phyloP scores from a whole-genome alignment of 176 grass and related monocot species.

The Paspalum vaginatum region DNA sequence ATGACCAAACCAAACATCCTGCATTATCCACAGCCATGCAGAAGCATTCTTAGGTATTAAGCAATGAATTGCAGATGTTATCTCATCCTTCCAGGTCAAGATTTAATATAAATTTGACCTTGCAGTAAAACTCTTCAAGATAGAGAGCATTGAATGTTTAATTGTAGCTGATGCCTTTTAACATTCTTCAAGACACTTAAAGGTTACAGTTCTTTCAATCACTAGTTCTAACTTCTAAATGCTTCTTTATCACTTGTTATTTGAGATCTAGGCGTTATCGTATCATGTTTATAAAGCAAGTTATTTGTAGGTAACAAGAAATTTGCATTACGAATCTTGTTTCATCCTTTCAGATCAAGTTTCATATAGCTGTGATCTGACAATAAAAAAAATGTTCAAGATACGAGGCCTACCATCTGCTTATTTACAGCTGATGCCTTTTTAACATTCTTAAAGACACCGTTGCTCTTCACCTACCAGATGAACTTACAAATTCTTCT shows the following conservation, averaged over 20 bases:
- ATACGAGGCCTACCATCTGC: slow-evolving; percentile 13
- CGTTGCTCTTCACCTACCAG: background rate
- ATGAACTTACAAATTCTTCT: background rate
- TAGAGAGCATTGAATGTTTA: slow-evolving; percentile 12
- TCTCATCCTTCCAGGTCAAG: slow-evolving; percentile 25
- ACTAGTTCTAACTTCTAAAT: slow-evolving; percentile 15
- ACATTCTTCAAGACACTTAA: slow-evolving; percentile 13
- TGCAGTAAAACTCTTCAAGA: background rate
- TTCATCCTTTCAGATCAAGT: slow-evolving; percentile 33
- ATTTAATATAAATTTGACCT: slow-evolving; percentile 19
- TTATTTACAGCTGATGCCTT: slow-evolving; percentile 29
- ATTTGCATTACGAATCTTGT: slow-evolving; percentile 14
- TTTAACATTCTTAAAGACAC: slow-evolving; percentile 9
- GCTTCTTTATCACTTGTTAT: background rate
- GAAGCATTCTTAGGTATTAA: slow-evolving; percentile 35
- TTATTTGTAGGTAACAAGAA: slow-evolving; percentile 15
- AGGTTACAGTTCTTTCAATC: slow-evolving; percentile 4
- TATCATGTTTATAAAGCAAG: background rate
- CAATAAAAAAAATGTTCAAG: background rate
- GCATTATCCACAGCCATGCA: background rate
- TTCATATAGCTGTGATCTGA: slow-evolving; percentile 1
- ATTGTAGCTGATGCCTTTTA: slow-evolving; percentile 30
- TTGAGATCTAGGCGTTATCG: background rate
- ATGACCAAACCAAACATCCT: background rate
- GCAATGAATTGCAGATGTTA: slow-evolving; percentile 24